A percentile compares a stretch with the other conserved stretches of the same genome.
phyloP scores from a whole-genome alignment of 1,284 basidiomycete species.

The Puccinia horiana region DNA sequence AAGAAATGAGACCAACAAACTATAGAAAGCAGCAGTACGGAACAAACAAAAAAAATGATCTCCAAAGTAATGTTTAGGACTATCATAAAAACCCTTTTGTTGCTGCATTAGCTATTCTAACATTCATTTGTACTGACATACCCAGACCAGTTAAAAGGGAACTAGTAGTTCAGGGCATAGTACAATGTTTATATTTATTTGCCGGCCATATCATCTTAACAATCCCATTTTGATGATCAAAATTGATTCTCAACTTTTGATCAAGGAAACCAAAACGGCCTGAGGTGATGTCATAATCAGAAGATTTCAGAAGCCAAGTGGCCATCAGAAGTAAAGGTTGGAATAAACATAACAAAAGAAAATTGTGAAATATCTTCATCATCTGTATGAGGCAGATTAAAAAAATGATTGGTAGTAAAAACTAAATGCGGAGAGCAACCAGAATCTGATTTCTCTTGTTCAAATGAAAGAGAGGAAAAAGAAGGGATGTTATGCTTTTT shows the following conservation, averaged over 20 bases:
- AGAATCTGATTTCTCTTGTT: not conserved
- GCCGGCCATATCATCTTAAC: slow-evolving; percentile 6
- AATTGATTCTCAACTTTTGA: slow-evolving; percentile 4
- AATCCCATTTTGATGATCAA: slow-evolving; percentile 8
- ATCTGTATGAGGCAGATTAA: not conserved
- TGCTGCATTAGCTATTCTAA: not conserved
- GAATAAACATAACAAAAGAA: not conserved
- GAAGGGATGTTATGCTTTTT: not conserved
- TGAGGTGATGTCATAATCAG: not conserved
- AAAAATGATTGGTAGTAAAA: not conserved
- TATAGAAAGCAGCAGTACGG: not conserved
- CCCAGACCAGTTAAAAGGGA: not conserved
- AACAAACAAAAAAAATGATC: slow-evolving; percentile 13
- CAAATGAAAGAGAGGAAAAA: not conserved
- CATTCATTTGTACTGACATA: not conserved
- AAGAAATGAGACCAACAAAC: not conserved
- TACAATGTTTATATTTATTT: slow-evolving; percentile 13
- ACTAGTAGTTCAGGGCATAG: not conserved
- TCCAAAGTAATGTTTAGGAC: not conserved
- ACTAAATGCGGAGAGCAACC: not conserved
- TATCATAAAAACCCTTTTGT: not conserved
- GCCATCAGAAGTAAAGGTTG: not conserved
- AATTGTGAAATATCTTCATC: not conserved
- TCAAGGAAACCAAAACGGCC: not conserved
- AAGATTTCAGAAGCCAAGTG: not conserved